A percentile compares a stretch with the other conserved stretches of the same genome.
These are phyloP conservation scores for Fusarium chaquense DNA, from an alignment of 2,329 filamentous ascomycete genomes.

Conservation along the genomic window DNA sequence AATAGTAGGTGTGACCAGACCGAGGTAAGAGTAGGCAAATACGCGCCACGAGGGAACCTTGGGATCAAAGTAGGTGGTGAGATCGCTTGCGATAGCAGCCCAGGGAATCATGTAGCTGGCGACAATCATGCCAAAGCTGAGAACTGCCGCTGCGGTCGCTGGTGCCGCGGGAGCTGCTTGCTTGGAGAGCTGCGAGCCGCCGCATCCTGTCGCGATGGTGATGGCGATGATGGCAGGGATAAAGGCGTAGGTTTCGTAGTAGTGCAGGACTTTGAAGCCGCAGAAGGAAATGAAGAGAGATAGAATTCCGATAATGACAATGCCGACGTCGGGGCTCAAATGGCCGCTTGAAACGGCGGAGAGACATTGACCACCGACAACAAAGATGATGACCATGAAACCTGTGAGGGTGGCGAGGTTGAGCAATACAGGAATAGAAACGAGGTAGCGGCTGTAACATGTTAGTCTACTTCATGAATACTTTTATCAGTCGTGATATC, in stretches of 20 bases:
- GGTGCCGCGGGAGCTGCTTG: conserved; percentile 59
- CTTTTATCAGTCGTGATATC: neutral
- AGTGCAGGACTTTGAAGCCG: conserved; percentile 68
- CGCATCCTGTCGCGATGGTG: conserved; percentile 66
- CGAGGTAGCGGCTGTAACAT: conserved; percentile 61
- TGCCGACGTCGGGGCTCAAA: conserved; percentile 67
- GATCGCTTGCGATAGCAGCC: conserved; percentile 69
- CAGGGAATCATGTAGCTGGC: conserved; percentile 74
- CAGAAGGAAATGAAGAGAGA: conserved; percentile 72
- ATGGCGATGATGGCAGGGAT: conserved; percentile 67
- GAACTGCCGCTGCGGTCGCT: conserved; percentile 59
- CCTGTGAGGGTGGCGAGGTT: conserved; percentile 73
- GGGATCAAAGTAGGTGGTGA: conserved; percentile 71
- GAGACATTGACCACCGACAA: conserved; percentile 71
- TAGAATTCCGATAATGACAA: conserved; percentile 69
- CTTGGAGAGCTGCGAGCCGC: conserved; percentile 61
- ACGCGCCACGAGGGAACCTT: conserved; percentile 64
- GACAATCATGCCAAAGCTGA: conserved; percentile 71
- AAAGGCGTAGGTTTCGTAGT: conserved; percentile 69
- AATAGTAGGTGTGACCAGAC: conserved; percentile 66
- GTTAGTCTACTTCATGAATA: conserved; percentile 1
- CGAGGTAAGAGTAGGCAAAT: conserved; percentile 68
- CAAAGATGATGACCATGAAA: conserved; percentile 72
- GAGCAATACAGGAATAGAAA: conserved; percentile 70
- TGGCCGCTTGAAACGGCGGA: conserved; percentile 63